Evolutionary conservation across 805 yeast species (phyloP), one percentile per base, ranked within the genome.

Genomic region (Candida verbasci): DNA sequence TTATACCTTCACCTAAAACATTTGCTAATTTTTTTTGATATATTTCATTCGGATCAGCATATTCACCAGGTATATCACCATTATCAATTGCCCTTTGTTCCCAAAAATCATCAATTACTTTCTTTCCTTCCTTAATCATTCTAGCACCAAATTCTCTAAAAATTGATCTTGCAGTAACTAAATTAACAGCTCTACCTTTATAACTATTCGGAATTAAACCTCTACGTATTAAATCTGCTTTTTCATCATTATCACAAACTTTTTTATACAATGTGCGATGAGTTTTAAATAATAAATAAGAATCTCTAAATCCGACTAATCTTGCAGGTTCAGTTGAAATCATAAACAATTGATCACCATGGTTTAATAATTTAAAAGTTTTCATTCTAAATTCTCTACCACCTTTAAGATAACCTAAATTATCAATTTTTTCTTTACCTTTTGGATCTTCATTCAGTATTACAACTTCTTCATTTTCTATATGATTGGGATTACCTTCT

Each of bases 281-380:
- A 34, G 88, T 84, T 54, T 89, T 95, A 63, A 91, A 88, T 41
- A 91, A 69, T 36, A 88, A 67, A 52, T 91, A 88, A 2, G 96
- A 86, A 55, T 91, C 97, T 48, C 96, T 74, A 62, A 88, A 86
- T 3, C 97, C 97, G 43, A 91, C 87, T 51, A 91, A 79, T 48
- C 97, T 75, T 1, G 98, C 97, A 2, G 96, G 96, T 54, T 93
- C 98, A 0, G 97, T 89, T 2, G 95, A 82, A 32, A 93, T 75
- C 95, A 91, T 89, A 58, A 78, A 93, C 40, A 80, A 68, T 45
- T 80, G 71, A 15, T 78, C 76, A 7, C 95, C 96, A 38, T 77
- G 68, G 4, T 78, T 80, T 28, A 65, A 53, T 7, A 83, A 67
- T 5, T 79, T 80, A 58, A 85, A 85, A 0, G 83, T 74, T 42